Evolutionary conservation across 306 rosid genomes (phyloP).

Genomic region (Calophaca sinica): DNA sequence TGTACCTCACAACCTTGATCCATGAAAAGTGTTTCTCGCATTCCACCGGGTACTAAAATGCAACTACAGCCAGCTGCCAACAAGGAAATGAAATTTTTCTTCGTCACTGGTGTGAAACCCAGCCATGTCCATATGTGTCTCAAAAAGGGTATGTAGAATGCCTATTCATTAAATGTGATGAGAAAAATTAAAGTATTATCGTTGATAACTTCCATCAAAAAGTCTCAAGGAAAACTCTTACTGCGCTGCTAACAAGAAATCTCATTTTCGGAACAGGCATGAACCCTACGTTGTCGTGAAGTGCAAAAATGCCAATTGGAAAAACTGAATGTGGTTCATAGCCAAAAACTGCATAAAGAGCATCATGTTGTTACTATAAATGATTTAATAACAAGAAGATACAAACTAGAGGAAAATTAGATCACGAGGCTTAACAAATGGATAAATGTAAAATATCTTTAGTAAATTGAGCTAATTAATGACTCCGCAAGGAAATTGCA

Average conservation of each 20-base stretch:
- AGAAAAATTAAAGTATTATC: not conserved
- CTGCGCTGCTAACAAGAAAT: constrained; percentile 84
- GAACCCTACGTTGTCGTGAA: constrained; percentile 67
- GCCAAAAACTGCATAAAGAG: constrained; percentile 72
- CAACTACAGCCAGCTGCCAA: constrained; percentile 75
- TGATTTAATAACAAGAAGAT: too few relatives aligned
- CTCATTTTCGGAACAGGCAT: constrained; percentile 79
- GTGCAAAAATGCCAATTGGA: constrained; percentile 76
- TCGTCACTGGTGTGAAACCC: constrained; percentile 69
- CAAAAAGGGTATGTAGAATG: constrained; percentile 79
- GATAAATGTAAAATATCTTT: not conserved
- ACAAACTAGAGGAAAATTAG: not conserved
- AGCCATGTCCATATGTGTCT: constrained; percentile 95
- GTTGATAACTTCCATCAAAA: not conserved
- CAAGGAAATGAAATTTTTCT: constrained; percentile 63
- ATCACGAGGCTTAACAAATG: not conserved
- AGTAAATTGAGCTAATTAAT: not conserved
- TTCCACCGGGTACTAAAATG: constrained; percentile 88
- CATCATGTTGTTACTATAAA: not conserved
- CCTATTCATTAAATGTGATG: constrained; percentile 53
- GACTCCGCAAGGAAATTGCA: not conserved
- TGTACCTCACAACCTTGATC: constrained; percentile 79
- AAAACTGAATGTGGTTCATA: constrained; percentile 92
- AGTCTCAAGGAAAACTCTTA: constrained; percentile 54
- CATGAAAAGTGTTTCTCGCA: constrained; percentile 70